phyloP scores from a whole-genome alignment of 805 yeast genomes.

The Wickerhamia fluorescens region DNA sequence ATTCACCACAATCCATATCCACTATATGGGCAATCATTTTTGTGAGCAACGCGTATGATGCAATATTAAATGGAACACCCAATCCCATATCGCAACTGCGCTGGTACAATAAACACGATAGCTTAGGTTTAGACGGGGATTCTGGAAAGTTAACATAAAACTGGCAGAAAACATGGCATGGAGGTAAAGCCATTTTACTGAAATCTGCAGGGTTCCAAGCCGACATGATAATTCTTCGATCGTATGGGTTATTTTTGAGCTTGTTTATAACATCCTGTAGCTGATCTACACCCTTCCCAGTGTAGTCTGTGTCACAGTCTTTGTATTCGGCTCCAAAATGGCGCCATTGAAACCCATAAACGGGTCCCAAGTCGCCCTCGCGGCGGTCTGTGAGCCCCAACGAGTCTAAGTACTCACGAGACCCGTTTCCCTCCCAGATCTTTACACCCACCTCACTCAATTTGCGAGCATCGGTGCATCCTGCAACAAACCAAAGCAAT shows the following conservation, averaged over 20 bases:
- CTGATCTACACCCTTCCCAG: slow-evolving; percentile 89
- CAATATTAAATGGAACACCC: slow-evolving; percentile 98
- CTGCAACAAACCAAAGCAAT: slow-evolving; percentile 86
- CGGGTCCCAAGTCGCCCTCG: slow-evolving; percentile 96
- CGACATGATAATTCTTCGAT: slow-evolving; percentile 86
- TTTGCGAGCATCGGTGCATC: slow-evolving; percentile 80
- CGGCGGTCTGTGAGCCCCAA: slow-evolving; percentile 74
- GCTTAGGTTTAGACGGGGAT: slow-evolving; percentile 43
- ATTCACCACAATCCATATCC: slow-evolving; percentile 92
- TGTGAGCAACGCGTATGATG: slow-evolving; percentile 88
- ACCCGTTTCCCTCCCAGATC: slow-evolving; percentile 99
- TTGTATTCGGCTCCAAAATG: slow-evolving; percentile 93
- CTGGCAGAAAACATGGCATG: slow-evolving; percentile 95
- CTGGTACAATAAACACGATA: slow-evolving; percentile 88
- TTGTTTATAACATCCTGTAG: slow-evolving; percentile 70
- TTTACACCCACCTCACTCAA: slow-evolving; percentile 81
- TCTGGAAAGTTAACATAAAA: slow-evolving; percentile 87
- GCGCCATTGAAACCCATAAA: slow-evolving; percentile 98
- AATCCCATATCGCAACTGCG: slow-evolving; percentile 99
- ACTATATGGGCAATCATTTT: slow-evolving; percentile 95
- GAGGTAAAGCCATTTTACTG: slow-evolving; percentile 92
- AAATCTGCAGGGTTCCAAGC: slow-evolving; percentile 99
- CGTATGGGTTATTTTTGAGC: slow-evolving; percentile 83
- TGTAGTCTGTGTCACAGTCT: slow-evolving; percentile 82
- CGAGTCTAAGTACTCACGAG: slow-evolving; percentile 80